Evolutionary conservation across 1,139 yeast species (phyloP), one percentile per base, ranked within the genome.

Genomic region (Ogataea hybrid): DNA sequence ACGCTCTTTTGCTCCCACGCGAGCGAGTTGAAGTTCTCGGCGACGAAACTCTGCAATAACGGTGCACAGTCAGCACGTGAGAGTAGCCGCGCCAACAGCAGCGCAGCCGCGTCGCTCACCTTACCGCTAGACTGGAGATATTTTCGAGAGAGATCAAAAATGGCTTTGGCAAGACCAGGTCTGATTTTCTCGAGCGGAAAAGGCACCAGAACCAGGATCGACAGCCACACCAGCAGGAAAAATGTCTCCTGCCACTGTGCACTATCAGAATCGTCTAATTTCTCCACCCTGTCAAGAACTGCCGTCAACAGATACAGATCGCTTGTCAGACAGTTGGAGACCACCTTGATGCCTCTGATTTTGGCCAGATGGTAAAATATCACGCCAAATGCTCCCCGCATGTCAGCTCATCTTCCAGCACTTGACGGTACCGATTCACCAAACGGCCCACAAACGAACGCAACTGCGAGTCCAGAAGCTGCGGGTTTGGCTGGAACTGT

Each of bases 211-310:
- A 80, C 75, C 15, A 88, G 64, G 22, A 82, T 77, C 1, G 84
- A 73, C 12, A 87, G 66, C 96, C 96, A 89, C 6, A 85, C 65
- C n/a, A 88, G 62, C 33, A 81, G 59, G 4, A 81, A 61, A 52
- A 78, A 86, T 9, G 70, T 59, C 37, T 75, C 75, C 49, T 78
- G 68, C 94, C 96, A 74, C 30, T 28, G 10, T 20, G 32, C 2
- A 12, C 34, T n/a, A 1, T 40, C 11, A 6, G 8, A 6, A 7
- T 6, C 9, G 21, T 9, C 21, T 3, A 20, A 8, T 2, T 8
- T 2, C 9, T 39, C 35, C 10, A 65, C 44, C 36, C 61, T 47
- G 5, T 52, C 37, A 23, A 75, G 42, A 2, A 79, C 56, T 6
- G 51, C 48, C 0, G 70, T 69, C 8, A 84, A 61, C 30, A 77